These are phyloP conservation scores for Nemania sp. DNA, from an alignment of 2,329 filamentous ascomycete genomes.

Conservation along the genomic window DNA sequence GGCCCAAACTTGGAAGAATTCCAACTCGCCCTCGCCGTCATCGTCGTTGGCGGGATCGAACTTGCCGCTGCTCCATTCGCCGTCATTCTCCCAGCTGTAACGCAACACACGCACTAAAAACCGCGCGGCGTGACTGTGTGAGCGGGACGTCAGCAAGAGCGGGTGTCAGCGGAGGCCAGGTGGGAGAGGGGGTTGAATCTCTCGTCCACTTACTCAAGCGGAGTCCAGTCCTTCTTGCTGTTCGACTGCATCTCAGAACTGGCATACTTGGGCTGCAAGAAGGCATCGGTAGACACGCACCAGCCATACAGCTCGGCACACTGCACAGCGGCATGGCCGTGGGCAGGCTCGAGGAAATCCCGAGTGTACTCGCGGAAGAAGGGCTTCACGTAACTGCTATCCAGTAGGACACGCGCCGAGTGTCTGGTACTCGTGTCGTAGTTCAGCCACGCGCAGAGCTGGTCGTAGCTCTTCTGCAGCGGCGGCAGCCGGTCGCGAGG, in stretches of 20 bases:
- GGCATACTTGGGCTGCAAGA: slow-evolving; percentile 25
- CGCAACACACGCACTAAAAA: slow-evolving; percentile 35
- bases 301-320: slow-evolving; percentile 28
- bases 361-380: slow-evolving; percentile 37
- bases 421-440: slow-evolving; percentile 29
- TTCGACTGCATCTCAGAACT: not conserved
- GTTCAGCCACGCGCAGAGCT: slow-evolving; percentile 33
- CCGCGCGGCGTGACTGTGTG: slow-evolving; percentile 31
- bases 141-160: not conserved
- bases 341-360: slow-evolving; percentile 33
- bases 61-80: slow-evolving; percentile 32
- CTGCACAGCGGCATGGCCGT: slow-evolving; percentile 26
- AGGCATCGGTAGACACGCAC: slow-evolving; percentile 27
- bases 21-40: slow-evolving; percentile 31
- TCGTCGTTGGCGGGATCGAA: slow-evolving; percentile 31
- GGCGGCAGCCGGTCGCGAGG: slow-evolving; percentile 25
- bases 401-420: slow-evolving; percentile 26
- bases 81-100: slow-evolving; percentile 34
- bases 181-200: not conserved
- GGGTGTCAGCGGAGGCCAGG: not conserved
- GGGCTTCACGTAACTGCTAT: slow-evolving; percentile 32
- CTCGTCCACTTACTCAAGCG: slow-evolving; percentile 32
- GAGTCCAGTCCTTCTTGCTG: slow-evolving; percentile 33
- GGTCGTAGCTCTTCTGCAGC: slow-evolving; percentile 29
- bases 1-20: slow-evolving; percentile 38